phyloP scores from a whole-genome alignment of 202 grass and related monocot genomes.

The Carex sylvatica region DNA sequence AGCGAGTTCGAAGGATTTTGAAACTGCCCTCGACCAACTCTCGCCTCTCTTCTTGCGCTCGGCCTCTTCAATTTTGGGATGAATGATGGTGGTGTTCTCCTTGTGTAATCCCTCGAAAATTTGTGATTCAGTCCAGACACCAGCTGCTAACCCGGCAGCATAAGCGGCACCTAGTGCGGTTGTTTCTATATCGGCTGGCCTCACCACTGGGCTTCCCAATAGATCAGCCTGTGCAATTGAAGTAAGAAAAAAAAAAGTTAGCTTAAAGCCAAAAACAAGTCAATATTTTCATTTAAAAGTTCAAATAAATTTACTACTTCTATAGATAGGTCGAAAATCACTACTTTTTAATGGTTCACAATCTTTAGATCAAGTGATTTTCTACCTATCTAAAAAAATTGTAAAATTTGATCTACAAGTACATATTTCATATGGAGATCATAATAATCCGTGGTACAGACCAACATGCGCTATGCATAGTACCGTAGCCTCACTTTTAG shows the following conservation, averaged over 20 bases:
- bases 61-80: conserved; percentile 27
- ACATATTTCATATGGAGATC: too few species aligned
- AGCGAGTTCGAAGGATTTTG: conserved; percentile 66
- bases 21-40: conserved; percentile 61
- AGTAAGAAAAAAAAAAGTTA: background rate
- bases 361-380: too few species aligned
- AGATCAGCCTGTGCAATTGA: conserved; percentile 58
- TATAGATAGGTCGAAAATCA: too few species aligned
- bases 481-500: too few species aligned
- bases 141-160: conserved; percentile 62
- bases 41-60: conserved; percentile 53
- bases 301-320: too few species aligned
- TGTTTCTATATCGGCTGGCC: conserved; percentile 71
- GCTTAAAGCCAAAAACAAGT: background rate
- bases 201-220: conserved; percentile 56
- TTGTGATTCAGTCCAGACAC: conserved; percentile 49
- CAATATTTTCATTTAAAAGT: background rate
- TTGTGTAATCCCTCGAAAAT: conserved; percentile 45
- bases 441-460: too few species aligned
- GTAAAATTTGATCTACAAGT: too few species aligned
- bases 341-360: too few species aligned
- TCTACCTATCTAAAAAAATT: too few species aligned
- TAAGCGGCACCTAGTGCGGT: conserved; percentile 83
- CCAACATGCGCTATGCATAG: too few species aligned
- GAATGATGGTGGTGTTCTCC: conserved; percentile 52